These are phyloP conservation scores for Mycena vitilis DNA, from an alignment of 768 basidiomycete genomes.

Conservation along the genomic window DNA sequence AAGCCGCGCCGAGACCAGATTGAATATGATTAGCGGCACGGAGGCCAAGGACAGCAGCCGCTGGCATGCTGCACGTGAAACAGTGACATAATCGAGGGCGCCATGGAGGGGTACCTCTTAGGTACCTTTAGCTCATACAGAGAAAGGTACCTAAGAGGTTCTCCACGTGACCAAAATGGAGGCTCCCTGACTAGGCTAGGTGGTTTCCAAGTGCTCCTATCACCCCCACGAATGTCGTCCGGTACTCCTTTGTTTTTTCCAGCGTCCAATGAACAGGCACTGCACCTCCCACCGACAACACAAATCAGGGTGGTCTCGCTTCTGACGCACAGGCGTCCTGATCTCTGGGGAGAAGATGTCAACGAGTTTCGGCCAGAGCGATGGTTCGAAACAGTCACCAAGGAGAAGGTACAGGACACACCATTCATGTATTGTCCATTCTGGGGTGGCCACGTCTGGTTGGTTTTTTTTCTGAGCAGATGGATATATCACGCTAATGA, in stretches of 20 bases:
- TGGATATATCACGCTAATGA: neutral
- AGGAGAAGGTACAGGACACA: constrained; percentile 8
- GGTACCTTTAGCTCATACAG: too few species aligned
- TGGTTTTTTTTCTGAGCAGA: neutral
- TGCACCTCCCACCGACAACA: constrained; percentile 17
- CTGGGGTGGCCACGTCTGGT: constrained; percentile 18
- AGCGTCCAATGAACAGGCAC: constrained; percentile 10
- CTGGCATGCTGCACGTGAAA: too few species aligned
- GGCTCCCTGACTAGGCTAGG: too few species aligned
- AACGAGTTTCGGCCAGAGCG: constrained; percentile 25
- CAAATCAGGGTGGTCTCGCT: constrained; percentile 14
- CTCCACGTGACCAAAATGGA: too few species aligned
- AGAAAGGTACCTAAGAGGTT: too few species aligned
- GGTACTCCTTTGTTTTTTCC: constrained; percentile 18
- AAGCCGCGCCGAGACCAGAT: too few species aligned
- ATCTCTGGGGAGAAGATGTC: constrained; percentile 26
- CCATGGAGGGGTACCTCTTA: too few species aligned
- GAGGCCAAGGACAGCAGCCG: too few species aligned
- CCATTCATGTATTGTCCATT: constrained; percentile 28
- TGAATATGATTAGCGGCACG: too few species aligned
- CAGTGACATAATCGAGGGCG: too few species aligned
- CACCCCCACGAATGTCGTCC: constrained; percentile 3
- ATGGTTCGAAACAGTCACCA: constrained; percentile 18
- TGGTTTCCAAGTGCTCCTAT: constrained; percentile 28
- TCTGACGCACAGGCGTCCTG: constrained; percentile 11